Percentiles rank a stretch among this genome's conserved stretches.
These are phyloP conservation scores for Nakaseomyces sp. DNA, from an alignment of 1,139 yeast species.

Conservation along the genomic window DNA sequence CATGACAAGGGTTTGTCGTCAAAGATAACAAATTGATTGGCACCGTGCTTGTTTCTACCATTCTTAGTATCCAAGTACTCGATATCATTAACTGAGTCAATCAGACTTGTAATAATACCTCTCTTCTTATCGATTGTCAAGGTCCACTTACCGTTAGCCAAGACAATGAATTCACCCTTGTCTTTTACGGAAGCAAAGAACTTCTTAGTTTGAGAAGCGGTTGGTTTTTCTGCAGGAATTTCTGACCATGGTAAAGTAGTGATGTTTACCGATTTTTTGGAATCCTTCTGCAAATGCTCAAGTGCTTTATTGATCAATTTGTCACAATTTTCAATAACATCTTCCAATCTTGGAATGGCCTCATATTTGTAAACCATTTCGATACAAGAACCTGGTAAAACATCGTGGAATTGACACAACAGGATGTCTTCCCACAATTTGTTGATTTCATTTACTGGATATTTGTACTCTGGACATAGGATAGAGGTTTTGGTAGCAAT, in stretches of 20 bases:
- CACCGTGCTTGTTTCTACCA: conserved; percentile 46
- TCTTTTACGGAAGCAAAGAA: conserved; percentile 8
- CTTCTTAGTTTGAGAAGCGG: neutral
- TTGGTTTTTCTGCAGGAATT: neutral
- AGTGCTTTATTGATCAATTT: conserved; percentile 48
- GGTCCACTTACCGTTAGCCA: conserved; percentile 53
- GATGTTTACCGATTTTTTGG: conserved; percentile 24
- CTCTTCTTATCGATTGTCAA: conserved; percentile 45
- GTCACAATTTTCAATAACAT: conserved; percentile 47
- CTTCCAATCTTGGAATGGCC: conserved; percentile 69
- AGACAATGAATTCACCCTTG: conserved; percentile 17
- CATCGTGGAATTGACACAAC: conserved; percentile 93
- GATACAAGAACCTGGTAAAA: conserved; percentile 90
- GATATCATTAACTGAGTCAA: conserved; percentile 50
- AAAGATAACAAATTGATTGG: conserved; percentile 69
- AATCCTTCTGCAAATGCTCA: conserved; percentile 29
- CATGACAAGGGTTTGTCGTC: conserved; percentile 84
- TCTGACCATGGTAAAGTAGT: conserved; percentile 32
- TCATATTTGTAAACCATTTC: conserved; percentile 90
- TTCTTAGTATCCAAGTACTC: conserved; percentile 57
- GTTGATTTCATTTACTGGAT: conserved; percentile 62
- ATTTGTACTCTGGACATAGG: conserved; percentile 41
- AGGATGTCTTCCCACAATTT: conserved; percentile 80
- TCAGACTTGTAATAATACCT: conserved; percentile 63
- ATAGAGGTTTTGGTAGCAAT: conserved; percentile 71